Base-by-base conservation (phyloP, 2,329 filamentous ascomycete species). In the Alternaria brassicae region DNA sequence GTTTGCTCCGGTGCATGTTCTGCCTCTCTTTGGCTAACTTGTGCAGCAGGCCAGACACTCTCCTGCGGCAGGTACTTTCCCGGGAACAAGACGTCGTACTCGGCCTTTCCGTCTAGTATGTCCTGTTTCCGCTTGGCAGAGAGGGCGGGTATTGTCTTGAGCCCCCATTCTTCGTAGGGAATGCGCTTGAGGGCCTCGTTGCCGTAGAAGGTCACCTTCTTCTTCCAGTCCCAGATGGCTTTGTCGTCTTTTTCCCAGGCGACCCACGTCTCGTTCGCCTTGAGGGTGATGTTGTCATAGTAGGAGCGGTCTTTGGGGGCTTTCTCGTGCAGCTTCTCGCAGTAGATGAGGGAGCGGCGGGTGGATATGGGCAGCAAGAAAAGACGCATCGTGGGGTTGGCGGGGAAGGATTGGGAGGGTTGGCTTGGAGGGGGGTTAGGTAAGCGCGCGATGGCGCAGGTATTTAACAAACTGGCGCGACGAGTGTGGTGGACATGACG, bases 121-220 rank as follows among this genome's bases (percentile, higher is more conserved):
- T 91, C 88, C 48, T 85, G 82, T 67, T 86, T 84, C 58, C 88
- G 84, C 66, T 87, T 85, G 57, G 87, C 81, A 40, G 88, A 92
- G 68, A 96, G 83, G 21, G 93, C 89, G 42, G 95, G 95, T 52
- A 99, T 89, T 34, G 92, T 96, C 81, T 98, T 98, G 67, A 99
- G 84, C 0, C 92, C 93, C 95, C 95, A 99, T 89, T 99, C 95
- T 80, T 98, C 91, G 77, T 91, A 97, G 3, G 95, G 91, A 71
- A 99, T 96, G 63, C 92, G 88, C 70, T 91, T 89, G 61, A 99
- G 86, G 15, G 92, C 88, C 48, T 88, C 83, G 80, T 99, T 97
- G 56, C 95, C 95, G 78, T 94, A 96, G 59, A 86, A 84, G 52
- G 95, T 94, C 19, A 97, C 84, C 69, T 88, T 88, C 74, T 90